These are phyloP conservation scores for Blepharisma stoltei DNA, from an alignment of 73 alveolate species.

Conservation along the genomic window DNA sequence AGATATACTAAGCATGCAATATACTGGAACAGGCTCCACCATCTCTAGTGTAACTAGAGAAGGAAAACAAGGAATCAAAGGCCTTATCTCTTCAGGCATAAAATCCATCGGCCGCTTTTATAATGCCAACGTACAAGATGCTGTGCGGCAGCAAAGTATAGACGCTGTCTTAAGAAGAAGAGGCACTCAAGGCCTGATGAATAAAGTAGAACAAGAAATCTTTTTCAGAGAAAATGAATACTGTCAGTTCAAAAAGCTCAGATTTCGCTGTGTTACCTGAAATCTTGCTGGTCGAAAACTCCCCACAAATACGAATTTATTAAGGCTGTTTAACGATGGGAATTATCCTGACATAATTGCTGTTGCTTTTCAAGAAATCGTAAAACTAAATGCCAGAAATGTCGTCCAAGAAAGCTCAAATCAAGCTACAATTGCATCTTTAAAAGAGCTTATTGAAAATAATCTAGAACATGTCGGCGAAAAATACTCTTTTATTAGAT, in stretches of 20 bases:
- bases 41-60: conserved; percentile 74
- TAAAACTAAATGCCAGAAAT: conserved; percentile 64
- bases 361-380: conserved; percentile 80
- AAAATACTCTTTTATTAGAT: conserved; percentile 40
- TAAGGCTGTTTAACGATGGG: conserved; percentile 35
- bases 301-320: neutral
- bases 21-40: conserved; percentile 90
- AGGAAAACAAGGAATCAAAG: conserved; percentile 70
- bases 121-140: conserved; percentile 72
- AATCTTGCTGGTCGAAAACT: conserved; percentile 19
- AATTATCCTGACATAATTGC: conserved; percentile 67
- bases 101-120: conserved; percentile 68
- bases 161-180: conserved; percentile 45
- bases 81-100: conserved; percentile 57
- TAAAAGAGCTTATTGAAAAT: conserved; percentile 17
- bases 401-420: conserved; percentile 36
- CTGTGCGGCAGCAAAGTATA: conserved; percentile 62
- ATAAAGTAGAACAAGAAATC: neutral
- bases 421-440: neutral
- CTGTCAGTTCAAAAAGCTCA: neutral
- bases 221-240: conserved; percentile 25
- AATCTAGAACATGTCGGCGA: conserved; percentile 34
- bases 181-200: conserved; percentile 19
- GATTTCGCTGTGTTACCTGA: conserved; percentile 8
- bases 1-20: conserved; percentile 75